These are phyloP conservation scores for Solioccasus polychromus DNA, from an alignment of 768 basidiomycete species.

Conservation along the genomic window DNA sequence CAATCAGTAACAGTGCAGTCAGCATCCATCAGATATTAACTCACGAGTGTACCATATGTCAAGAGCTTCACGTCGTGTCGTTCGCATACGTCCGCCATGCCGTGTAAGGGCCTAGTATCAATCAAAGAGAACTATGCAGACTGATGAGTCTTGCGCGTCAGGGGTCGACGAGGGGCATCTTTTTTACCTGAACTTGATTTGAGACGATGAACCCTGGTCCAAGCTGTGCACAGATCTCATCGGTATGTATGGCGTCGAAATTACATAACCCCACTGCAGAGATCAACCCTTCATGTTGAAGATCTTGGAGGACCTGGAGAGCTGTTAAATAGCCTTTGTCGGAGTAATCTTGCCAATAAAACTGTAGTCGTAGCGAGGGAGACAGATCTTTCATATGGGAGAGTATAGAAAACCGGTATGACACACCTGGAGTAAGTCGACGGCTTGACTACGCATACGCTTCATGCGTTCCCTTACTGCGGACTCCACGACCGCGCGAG, in stretches of 20 bases:
- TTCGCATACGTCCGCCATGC: slow-evolving; percentile 73
- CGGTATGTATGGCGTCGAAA: slow-evolving; percentile 71
- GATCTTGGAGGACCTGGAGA: slow-evolving; percentile 50
- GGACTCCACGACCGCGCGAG: slow-evolving; percentile 55
- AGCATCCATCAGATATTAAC: slow-evolving; percentile 22
- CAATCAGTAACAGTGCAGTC: slow-evolving; percentile 3
- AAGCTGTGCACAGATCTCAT: slow-evolving; percentile 76
- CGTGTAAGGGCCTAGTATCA: slow-evolving; percentile 73
- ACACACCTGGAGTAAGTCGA: slow-evolving; percentile 73
- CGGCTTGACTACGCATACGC: slow-evolving; percentile 54
- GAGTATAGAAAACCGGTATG: neutral
- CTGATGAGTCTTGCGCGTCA: slow-evolving; percentile 11
- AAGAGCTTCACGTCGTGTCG: slow-evolving; percentile 71
- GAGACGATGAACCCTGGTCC: slow-evolving; percentile 72
- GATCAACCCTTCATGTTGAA: slow-evolving; percentile 61
- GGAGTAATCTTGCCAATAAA: slow-evolving; percentile 76
- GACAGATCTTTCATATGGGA: neutral
- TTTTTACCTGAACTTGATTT: slow-evolving; percentile 76
- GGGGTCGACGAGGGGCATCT: neutral
- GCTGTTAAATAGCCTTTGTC: slow-evolving; percentile 47
- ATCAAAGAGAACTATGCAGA: slow-evolving; percentile 69
- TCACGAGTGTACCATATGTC: slow-evolving; percentile 78
- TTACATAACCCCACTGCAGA: slow-evolving; percentile 74
- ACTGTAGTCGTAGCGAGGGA: slow-evolving; percentile 37
- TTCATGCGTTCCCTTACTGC: slow-evolving; percentile 68